Conservation (phyloP, 1,139 yeast genomes). For the Hyphopichia pseudoburtonii region DNA sequence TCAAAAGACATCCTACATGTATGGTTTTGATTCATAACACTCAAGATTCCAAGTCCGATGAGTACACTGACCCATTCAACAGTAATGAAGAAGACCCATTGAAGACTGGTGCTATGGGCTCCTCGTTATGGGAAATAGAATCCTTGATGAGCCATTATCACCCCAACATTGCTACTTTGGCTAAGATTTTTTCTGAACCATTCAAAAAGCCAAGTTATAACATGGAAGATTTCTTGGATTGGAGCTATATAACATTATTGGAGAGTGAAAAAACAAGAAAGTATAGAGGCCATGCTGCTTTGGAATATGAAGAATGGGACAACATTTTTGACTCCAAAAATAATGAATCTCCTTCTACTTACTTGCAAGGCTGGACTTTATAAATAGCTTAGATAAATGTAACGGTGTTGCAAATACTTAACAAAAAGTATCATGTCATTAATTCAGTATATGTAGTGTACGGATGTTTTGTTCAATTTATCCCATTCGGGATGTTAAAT, state of each 20-base stretch:
- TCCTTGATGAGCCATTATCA: constrained; percentile 86
- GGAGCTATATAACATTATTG: constrained; percentile 76
- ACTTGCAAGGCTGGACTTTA: constrained; percentile 29
- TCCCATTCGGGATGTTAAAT: constrained; percentile 31
- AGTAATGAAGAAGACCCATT: constrained; percentile 68
- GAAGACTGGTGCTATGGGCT: constrained; percentile 72
- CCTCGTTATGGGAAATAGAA: constrained; percentile 91
- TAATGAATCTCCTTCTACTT: constrained; percentile 11
- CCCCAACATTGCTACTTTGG: constrained; percentile 92
- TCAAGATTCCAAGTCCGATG: constrained; percentile 17
- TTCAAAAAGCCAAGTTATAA: constrained; percentile 84
- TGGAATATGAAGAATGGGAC: constrained; percentile 71
- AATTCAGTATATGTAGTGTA: background rate
- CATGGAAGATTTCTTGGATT: constrained; percentile 91
- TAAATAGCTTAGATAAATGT: constrained; percentile 5
- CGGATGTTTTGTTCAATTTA: constrained; percentile 16
- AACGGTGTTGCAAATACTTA: background rate
- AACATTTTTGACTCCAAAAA: constrained; percentile 29
- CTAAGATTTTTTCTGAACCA: constrained; percentile 85
- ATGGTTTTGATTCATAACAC: constrained; percentile 79
- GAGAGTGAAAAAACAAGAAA: constrained; percentile 73
- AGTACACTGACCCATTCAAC: constrained; percentile 67
- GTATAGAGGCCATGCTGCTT: constrained; percentile 68
- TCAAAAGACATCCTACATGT: constrained; percentile 91
- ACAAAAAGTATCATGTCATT: background rate